These are phyloP conservation scores for Ottelia alismoides DNA, from an alignment of 106 monocot genomes.

Conservation along the genomic window DNA sequence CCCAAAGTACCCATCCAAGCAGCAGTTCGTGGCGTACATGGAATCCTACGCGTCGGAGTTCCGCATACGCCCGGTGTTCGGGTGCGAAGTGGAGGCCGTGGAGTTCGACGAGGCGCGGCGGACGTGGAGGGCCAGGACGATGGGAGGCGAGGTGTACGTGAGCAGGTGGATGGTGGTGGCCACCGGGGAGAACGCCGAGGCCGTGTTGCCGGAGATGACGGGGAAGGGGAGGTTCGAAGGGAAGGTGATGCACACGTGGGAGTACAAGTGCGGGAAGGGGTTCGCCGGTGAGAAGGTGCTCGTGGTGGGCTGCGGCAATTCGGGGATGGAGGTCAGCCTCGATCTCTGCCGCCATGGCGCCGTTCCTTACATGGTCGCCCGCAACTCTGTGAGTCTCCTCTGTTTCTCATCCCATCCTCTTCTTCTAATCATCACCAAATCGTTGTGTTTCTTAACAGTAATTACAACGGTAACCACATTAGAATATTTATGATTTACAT, in stretches of 20 bases:
- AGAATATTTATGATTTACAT: no score
- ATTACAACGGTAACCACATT: no score
- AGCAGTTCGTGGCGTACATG: conserved; percentile 75
- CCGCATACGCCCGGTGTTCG: conserved; percentile 39
- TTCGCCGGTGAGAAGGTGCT: conserved; percentile 58
- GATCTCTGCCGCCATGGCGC: conserved; percentile 77
- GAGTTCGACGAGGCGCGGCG: conserved; percentile 27
- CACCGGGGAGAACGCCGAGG: conserved; percentile 87
- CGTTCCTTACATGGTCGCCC: conserved; percentile 54
- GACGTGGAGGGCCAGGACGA: conserved; percentile 36
- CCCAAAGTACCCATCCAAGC: conserved; percentile 85
- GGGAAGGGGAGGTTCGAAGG: conserved; percentile 45
- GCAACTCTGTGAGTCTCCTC: conserved; percentile 51
- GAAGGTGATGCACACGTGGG: conserved; percentile 46
- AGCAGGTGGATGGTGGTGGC: conserved; percentile 82
- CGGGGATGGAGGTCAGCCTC: conserved; percentile 89
- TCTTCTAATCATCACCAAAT: no score
- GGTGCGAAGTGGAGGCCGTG: conserved; percentile 26
- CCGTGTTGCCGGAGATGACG: conserved; percentile 33
- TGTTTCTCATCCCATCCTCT: no score
- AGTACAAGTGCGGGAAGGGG: conserved; percentile 42
- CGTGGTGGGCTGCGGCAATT: conserved; percentile 86
- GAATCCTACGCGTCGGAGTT: conserved; percentile 49
- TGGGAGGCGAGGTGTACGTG: conserved; percentile 21
- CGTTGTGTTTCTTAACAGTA: no score